Conservation (phyloP, 2,329 filamentous ascomycete genomes). For the Pseudogymnoascus sp. region DNA sequence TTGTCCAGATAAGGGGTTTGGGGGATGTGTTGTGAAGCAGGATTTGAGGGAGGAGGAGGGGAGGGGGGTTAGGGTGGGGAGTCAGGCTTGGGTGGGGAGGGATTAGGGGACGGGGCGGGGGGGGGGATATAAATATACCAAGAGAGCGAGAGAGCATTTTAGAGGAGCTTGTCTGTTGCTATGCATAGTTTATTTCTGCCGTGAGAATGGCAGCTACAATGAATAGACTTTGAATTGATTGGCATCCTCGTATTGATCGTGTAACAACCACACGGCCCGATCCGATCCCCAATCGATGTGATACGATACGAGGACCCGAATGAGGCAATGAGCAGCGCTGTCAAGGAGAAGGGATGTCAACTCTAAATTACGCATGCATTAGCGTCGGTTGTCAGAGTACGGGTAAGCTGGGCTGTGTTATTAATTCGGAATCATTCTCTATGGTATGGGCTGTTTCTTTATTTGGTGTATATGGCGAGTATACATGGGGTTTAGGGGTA, state of each 20-base stretch:
- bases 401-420: neutral
- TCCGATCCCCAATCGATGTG: neutral
- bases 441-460: neutral
- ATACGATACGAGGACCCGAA: neutral
- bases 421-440: neutral
- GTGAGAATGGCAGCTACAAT: neutral
- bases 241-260: neutral
- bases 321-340: neutral
- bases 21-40: neutral
- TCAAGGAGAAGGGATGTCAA: neutral
- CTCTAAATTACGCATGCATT: neutral
- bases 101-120: neutral
- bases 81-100: neutral
- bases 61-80: neutral
- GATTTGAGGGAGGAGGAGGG: neutral
- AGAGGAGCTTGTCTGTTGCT: neutral
- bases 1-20: constrained; percentile 39
- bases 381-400: neutral
- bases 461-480: neutral
- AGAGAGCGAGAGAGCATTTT: neutral
- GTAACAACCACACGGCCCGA: neutral
- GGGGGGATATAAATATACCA: neutral
- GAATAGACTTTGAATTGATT: neutral
- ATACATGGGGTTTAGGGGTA: neutral
- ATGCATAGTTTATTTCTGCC: neutral